Evolutionary conservation across 257 asterid species (phyloP).

Genomic region (Fraxinus americana): DNA sequence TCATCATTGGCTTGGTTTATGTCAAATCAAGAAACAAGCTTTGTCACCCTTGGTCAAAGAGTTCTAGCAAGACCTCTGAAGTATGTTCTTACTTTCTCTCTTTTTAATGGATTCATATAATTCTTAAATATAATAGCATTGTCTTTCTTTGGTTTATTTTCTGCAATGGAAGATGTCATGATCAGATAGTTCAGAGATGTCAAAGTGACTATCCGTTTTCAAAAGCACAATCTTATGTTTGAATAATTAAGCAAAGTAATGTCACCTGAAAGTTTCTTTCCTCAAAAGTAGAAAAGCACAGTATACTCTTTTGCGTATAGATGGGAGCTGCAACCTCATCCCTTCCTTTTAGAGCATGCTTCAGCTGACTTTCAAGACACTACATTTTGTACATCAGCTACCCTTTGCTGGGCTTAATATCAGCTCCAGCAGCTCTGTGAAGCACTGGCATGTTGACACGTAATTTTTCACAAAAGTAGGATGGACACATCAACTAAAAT

Average conservation of each 20-base stretch:
- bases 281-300: not conserved
- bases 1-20: conserved; percentile 99
- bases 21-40: conserved; percentile 99
- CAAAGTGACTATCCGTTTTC: no score
- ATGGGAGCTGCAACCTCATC: not conserved
- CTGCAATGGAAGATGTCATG: no score
- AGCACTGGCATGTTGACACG: no score
- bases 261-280: not conserved
- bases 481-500: no score
- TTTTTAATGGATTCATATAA: not conserved
- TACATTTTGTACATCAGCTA: not conserved
- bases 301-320: not conserved
- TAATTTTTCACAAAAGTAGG: no score
- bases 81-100: conserved; percentile 48
- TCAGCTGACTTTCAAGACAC: not conserved
- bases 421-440: no score
- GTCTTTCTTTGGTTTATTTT: not conserved
- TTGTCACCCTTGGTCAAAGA: conserved; percentile 98
- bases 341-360: not conserved
- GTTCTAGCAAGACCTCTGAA: conserved; percentile 96
- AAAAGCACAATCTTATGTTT: no score
- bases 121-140: not conserved
- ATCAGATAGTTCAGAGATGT: no score
- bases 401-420: not conserved
- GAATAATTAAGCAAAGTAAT: no score